phyloP scores from a whole-genome alignment of 1,284 basidiomycete genomes.

The Pisolithus thermaeus region DNA sequence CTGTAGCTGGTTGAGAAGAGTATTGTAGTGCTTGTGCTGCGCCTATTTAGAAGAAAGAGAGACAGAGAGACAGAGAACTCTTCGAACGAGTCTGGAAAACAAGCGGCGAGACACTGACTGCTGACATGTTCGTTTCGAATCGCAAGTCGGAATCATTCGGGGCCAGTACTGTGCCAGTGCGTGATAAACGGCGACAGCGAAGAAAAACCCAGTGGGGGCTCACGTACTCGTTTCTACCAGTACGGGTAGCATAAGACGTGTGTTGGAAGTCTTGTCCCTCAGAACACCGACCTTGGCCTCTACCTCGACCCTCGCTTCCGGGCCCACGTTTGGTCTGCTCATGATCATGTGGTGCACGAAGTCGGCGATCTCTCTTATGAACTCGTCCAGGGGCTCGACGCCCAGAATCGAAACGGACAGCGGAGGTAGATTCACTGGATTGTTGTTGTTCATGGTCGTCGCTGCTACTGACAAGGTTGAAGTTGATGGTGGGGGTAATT shows the following conservation, averaged over 20 bases:
- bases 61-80: conserved; percentile 11
- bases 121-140: conserved; percentile 91
- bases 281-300: conserved; percentile 92
- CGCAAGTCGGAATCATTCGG: conserved; percentile 53
- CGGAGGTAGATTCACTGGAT: conserved; percentile 41
- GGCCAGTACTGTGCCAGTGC: conserved; percentile 40
- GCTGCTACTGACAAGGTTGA: conserved; percentile 20
- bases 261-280: conserved; percentile 51
- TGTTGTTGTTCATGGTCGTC: conserved; percentile 19
- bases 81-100: conserved; percentile 1
- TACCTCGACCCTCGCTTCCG: conserved; percentile 61
- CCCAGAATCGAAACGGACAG: conserved; percentile 88
- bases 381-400: conserved; percentile 91
- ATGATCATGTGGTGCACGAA: conserved; percentile 75
- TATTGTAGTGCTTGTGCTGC: conserved; percentile 86
- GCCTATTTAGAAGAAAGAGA: conserved; percentile 40
- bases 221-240: conserved; percentile 83
- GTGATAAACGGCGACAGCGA: not conserved
- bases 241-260: conserved; percentile 67
- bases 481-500: conserved; percentile 21
- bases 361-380: conserved; percentile 87
- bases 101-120: conserved; percentile 45
- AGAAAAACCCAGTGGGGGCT: not conserved
- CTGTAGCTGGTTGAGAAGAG: conserved; percentile 75
- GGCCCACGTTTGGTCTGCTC: conserved; percentile 43